Base-by-base conservation (phyloP, 768 basidiomycete genomes). In the Russula compacta region DNA sequence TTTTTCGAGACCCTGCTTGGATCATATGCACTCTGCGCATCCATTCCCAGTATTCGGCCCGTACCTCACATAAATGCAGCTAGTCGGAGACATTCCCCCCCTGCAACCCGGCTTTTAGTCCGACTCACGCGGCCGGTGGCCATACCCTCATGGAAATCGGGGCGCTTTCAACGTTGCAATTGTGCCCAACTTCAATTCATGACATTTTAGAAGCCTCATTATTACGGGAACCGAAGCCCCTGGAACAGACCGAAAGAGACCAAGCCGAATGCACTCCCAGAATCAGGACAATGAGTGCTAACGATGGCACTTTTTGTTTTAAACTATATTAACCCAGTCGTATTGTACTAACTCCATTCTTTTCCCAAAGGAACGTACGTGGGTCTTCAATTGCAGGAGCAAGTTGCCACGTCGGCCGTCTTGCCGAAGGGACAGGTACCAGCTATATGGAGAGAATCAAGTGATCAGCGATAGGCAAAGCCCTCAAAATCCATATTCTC, bases 351-450 rank as follows among this genome's bases (percentile, higher is more conserved):
- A n/a, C 29, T 17, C 15, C 43, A 11, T n/a, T n/a, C n/a, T n/a
- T n/a, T n/a, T n/a, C n/a, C 8, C 14, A 14, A 42, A 35, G 17
- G 49, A 58, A 52, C 58, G 58, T 52, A 42, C 17, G 33, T 29
- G 9, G 12, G 3, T 29, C 24, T 17, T 42, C 40, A 55, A 10
- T 51, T 19, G 48, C 59, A 64, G 2, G 53, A 32, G 63, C 59
- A 57, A 17, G 60, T 57, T 7, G 53, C 24, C 38, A 64, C 60
- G 51, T 64, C 24, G 10, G 63, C 36, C 8, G 35, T 54, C 61
- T 63, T 19, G 14, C 61, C 57, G 15, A 65, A 63, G n/a, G 64
- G 64, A 39, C 64, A 65, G 6, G 64, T 58, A 47, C 64, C 56
- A 14, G 61, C 64, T 63, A 39, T 21, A 10, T 24, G 24, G 29